Percentiles rank a stretch among this genome's conserved stretches.
phyloP scores from a whole-genome alignment of 805 yeast species.

The Kuraishia cidri region DNA sequence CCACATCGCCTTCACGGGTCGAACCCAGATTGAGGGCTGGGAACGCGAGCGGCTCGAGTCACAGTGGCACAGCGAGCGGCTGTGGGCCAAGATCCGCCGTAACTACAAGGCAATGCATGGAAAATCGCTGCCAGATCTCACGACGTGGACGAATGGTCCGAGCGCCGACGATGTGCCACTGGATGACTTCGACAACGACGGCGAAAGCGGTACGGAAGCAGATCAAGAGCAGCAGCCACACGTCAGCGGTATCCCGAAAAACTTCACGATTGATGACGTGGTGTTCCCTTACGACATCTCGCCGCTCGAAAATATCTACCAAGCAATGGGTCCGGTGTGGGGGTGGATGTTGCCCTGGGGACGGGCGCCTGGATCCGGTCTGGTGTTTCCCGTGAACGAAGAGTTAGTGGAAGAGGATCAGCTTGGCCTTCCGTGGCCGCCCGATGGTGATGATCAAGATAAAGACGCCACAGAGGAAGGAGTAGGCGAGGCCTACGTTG shows the following conservation, averaged over 20 bases:
- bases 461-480: no score
- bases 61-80: conserved; percentile 45
- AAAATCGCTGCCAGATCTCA: conserved; percentile 29
- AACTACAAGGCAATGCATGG: conserved; percentile 33
- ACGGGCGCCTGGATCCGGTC: conserved; percentile 50
- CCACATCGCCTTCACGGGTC: conserved; percentile 51
- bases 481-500: no score
- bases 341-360: conserved; percentile 72
- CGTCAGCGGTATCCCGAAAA: conserved; percentile 4
- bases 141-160: conserved; percentile 30
- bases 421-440: conserved; percentile 84
- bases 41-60: conserved; percentile 75
- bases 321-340: conserved; percentile 54
- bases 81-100: conserved; percentile 39
- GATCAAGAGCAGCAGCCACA: no score
- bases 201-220: neutral
- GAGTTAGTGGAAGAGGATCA: conserved; percentile 50
- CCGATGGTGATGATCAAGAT: conserved; percentile 60
- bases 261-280: conserved; percentile 50
- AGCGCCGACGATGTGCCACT: conserved; percentile 6
- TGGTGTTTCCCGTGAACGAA: conserved; percentile 38
- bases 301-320: conserved; percentile 38
- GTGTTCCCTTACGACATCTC: conserved; percentile 84
- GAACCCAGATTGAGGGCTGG: conserved; percentile 91
- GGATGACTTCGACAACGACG: neutral